phyloP scores from a whole-genome alignment of 768 basidiomycete species.

The Daedaleopsis sinensis region DNA sequence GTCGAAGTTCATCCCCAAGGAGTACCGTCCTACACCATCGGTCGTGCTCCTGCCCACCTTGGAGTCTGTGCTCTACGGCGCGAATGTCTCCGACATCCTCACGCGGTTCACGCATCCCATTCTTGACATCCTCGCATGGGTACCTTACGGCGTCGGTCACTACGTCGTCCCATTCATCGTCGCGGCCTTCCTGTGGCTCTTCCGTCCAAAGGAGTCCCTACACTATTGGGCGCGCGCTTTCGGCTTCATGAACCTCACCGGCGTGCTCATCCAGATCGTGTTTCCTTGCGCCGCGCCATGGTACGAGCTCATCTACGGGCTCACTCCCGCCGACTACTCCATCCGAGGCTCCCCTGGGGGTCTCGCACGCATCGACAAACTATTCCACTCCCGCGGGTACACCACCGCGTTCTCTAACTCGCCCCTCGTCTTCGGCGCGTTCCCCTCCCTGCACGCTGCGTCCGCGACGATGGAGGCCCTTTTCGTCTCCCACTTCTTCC shows the following conservation, averaged over 20 bases:
- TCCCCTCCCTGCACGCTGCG: conserved; percentile 91
- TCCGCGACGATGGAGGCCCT: conserved; percentile 91
- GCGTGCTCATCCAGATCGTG: conserved; percentile 85
- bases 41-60: conserved; percentile 94
- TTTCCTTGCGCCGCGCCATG: conserved; percentile 95
- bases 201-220: conserved; percentile 78
- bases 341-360: conserved; percentile 95
- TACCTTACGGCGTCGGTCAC: conserved; percentile 95
- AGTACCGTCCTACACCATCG: conserved; percentile 79
- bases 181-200: conserved; percentile 86
- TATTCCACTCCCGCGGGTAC: conserved; percentile 80
- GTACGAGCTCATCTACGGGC: conserved; percentile 97
- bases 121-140: conserved; percentile 93
- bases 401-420: conserved; percentile 81
- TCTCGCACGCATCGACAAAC: conserved; percentile 85
- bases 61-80: conserved; percentile 94
- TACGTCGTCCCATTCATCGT: conserved; percentile 88
- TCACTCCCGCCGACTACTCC: conserved; percentile 91
- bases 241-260: conserved; percentile 90
- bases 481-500: conserved; percentile 95
- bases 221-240: conserved; percentile 87
- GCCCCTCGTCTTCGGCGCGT: conserved; percentile 95
- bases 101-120: conserved; percentile 92
- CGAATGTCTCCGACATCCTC: conserved; percentile 96
- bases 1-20: conserved; percentile 80